phyloP scores from a whole-genome alignment of 148 eudicot species.

The Cornus suecica region DNA sequence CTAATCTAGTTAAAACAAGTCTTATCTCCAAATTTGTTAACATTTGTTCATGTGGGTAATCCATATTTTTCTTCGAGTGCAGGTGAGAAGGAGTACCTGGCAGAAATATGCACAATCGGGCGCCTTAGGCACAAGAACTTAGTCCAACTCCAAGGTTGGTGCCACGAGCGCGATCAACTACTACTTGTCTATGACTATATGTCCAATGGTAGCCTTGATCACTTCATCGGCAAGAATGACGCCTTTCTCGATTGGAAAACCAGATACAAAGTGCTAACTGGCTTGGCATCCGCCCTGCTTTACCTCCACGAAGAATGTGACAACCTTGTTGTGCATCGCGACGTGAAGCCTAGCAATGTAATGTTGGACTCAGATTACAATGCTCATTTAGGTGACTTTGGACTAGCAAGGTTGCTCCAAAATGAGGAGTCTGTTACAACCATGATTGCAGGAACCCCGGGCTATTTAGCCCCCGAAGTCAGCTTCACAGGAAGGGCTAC shows the following conservation, averaged over 20 bases:
- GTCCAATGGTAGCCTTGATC: constrained; percentile 72
- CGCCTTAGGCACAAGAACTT: constrained; percentile 64
- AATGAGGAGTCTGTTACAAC: constrained; percentile 48
- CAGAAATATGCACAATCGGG: constrained; percentile 75
- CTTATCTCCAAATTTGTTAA: no score
- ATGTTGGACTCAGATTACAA: constrained; percentile 60
- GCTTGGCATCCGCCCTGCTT: constrained; percentile 53
- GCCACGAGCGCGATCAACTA: constrained; percentile 56
- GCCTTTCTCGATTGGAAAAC: constrained; percentile 36
- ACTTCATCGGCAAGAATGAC: constrained; percentile 35
- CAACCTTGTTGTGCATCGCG: constrained; percentile 62
- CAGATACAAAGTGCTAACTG: constrained; percentile 42
- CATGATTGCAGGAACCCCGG: constrained; percentile 71
- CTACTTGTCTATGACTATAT: constrained; percentile 73
- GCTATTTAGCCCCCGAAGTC: constrained; percentile 81
- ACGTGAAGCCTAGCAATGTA: constrained; percentile 73
- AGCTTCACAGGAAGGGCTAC: constrained; percentile 70
- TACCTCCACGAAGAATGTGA: constrained; percentile 80
- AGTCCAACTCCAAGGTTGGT: constrained; percentile 73
- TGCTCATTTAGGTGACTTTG: constrained; percentile 72
- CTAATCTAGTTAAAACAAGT: no score
- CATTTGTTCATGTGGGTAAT: background rate
- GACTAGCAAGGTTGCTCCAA: constrained; percentile 56
- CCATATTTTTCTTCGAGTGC: background rate
- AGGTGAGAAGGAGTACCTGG: constrained; percentile 69